Evolutionary conservation across 2,329 filamentous ascomycete species (phyloP), one percentile per base, ranked within the genome.

Genomic region (Pseudocercospora pini-densiflorae): DNA sequence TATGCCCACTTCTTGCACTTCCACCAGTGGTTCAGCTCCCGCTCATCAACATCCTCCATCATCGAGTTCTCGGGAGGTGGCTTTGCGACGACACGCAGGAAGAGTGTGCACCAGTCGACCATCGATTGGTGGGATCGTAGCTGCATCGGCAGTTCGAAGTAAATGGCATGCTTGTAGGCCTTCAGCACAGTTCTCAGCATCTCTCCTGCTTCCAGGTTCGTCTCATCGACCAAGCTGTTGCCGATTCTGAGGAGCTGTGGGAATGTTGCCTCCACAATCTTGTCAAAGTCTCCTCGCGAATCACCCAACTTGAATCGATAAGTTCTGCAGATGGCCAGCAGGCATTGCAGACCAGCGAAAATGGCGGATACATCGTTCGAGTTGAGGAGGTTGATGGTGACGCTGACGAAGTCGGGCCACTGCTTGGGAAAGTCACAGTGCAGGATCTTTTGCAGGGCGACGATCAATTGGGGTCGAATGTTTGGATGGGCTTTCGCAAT

Each of bases 1-100:
- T 97, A 99, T 14, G 94, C 92, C 95, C 95, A 98, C 81, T 99
- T 99, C 89, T 98, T 98, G 70, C 94, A 92, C 84, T 98, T 99
- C 94, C 94, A 99, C 94, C 95, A 99, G 79, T 97, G 93, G 78
- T 97, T 94, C 75, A 90, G 88, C 80, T 98, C 95, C 65, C 95
- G 89, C 77, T 98, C 94, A 65, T 92, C 89, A 61, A 90, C 82
- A 67, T 92, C 92, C 67, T 96, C 93, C 65, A 85, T 80, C 86
- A 98, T 89, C 40, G 94, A 90, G 72, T 86, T 89, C 63, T 91
- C 86, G 4, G 95, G 95, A 40, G 92, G 89, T 23, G 90, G 83
- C 81, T 98, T 98, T 72, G 90, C 90, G 40, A 98, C 92, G 60
- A 96, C 92, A 68, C 91, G 90, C 72, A 99, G 84, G 83, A 99